Base-by-base conservation (phyloP, 1,139 yeast genomes). In the Geotrichum cucujoidarum region DNA sequence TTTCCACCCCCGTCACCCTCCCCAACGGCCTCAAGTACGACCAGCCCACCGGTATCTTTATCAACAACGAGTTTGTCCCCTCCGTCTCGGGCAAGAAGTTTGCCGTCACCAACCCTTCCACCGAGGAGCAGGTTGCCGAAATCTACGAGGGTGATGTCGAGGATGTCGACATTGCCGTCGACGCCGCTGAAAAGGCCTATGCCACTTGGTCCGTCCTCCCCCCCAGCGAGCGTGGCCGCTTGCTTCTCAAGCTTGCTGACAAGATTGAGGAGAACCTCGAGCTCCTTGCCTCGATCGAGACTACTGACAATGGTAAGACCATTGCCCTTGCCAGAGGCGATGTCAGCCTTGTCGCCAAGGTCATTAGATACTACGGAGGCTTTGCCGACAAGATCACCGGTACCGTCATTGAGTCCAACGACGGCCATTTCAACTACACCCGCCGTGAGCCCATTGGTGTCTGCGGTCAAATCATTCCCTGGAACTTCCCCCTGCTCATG, bases 401-500 rank as follows among this genome's bases (percentile, higher is more conserved):
- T 51, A 67, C 74, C 56, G 75, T 80, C 44, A 76, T 83, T 56
- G 85, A 82, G 60, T 79, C 84, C 55, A 87, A 82, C 62, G 65
- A 67, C 46, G 65, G 73, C 55, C 82, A 81, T 67, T 79, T 81
- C 66, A 79, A 76, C 59, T 81, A 77, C 67, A 70, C 75, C 45
- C 73, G 72, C 58, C 69, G 73, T 53, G 89, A 83, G 68, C 88
- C 92, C 53, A 65, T 83, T 57, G 90, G 90, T 61, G 90, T 83
- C 43, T 81, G 87, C 68, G 92, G 90, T 52, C 86, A 81, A 66
- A 81, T 83, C 57, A 82, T 85, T 59, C 94, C 95, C 58, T 85
- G 95, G 95, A 85, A 85, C 69, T 86, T 84, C 80, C 95, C 95
- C 57, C 69, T 86, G 56, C 72, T 84, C 65, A 83, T 86, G 88